Conservation (phyloP, 1,139 yeast species). For the Yamadazyma spencermartinsiae region DNA sequence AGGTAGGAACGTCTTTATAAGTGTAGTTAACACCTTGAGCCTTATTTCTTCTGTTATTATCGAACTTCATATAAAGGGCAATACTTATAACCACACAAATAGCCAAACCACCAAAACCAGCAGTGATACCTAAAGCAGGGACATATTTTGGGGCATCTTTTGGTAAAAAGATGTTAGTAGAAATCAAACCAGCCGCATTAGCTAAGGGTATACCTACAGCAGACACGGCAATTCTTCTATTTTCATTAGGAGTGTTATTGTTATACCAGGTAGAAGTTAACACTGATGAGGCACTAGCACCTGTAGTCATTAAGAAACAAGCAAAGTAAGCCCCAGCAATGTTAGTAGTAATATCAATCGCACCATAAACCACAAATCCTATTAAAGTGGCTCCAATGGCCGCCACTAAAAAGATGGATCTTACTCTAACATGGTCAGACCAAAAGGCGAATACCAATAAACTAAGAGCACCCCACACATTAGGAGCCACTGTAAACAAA, state of each 20-base stretch:
- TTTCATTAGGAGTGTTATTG: constrained; percentile 49
- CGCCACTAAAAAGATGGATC: constrained; percentile 37
- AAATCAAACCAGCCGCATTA: constrained; percentile 34
- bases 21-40: constrained; percentile 42
- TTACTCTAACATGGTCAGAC: constrained; percentile 25
- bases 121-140: constrained; percentile 34
- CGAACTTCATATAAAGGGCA: constrained; percentile 31
- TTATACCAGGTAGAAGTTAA: constrained; percentile 53
- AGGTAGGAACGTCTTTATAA: constrained; percentile 45
- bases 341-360: constrained; percentile 37
- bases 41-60: constrained; percentile 42
- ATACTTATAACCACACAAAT: constrained; percentile 24
- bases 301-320: constrained; percentile 34
- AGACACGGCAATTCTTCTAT: constrained; percentile 29
- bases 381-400: constrained; percentile 39
- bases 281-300: constrained; percentile 37
- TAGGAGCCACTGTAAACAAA: constrained; percentile 32
- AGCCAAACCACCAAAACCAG: constrained; percentile 35
- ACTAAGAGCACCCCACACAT: constrained; percentile 30
- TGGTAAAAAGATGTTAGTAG: constrained; percentile 31
- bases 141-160: constrained; percentile 32
- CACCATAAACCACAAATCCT: constrained; percentile 48
- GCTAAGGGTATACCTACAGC: constrained; percentile 34
- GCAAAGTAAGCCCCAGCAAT: constrained; percentile 43
- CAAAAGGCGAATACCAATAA: constrained; percentile 23